These are phyloP conservation scores for Sphenostylis stenocarpa DNA, from an alignment of 306 rosid genomes.

Conservation along the genomic window DNA sequence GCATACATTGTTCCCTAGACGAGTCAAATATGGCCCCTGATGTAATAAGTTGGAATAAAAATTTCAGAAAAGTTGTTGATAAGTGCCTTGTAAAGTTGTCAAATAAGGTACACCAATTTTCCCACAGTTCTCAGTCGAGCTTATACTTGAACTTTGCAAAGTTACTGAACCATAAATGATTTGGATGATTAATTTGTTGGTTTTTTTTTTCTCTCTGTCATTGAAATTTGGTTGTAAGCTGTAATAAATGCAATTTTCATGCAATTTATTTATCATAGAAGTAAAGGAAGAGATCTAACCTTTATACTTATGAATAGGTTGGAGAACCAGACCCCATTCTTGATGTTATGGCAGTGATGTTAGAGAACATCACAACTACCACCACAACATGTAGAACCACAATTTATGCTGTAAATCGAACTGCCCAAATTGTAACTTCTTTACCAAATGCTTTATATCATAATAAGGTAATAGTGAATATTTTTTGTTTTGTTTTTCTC, in stretches of 20 bases:
- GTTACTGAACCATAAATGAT: constrained; percentile 23
- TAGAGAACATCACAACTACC: constrained; percentile 72
- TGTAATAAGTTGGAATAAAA: constrained; percentile 62
- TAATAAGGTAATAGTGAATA: constrained; percentile 66
- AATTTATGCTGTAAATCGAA: constrained; percentile 61
- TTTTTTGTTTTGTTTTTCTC: constrained; percentile 28
- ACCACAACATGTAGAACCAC: constrained; percentile 75
- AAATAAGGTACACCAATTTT: constrained; percentile 60
- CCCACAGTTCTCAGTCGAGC: constrained; percentile 14
- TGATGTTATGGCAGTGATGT: constrained; percentile 83
- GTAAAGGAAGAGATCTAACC: constrained; percentile 17
- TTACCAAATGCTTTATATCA: constrained; percentile 69
- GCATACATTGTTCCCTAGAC: constrained; percentile 71
- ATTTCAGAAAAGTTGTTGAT: constrained; percentile 73
- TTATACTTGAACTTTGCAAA: constrained; percentile 3
- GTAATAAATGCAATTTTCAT: neutral
- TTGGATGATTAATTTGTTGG: neutral
- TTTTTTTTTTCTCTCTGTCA: constrained; percentile 23
- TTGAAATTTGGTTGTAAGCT: neutral
- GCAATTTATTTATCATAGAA: constrained; percentile 4
- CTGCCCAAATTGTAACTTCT: constrained; percentile 86
- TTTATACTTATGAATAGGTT: constrained; percentile 61
- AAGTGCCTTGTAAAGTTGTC: constrained; percentile 78
- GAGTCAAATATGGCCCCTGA: constrained; percentile 55
- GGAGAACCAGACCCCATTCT: constrained; percentile 89